These are phyloP conservation scores for Amanita muscaria DNA, from an alignment of 768 basidiomycete species.

Conservation along the genomic window DNA sequence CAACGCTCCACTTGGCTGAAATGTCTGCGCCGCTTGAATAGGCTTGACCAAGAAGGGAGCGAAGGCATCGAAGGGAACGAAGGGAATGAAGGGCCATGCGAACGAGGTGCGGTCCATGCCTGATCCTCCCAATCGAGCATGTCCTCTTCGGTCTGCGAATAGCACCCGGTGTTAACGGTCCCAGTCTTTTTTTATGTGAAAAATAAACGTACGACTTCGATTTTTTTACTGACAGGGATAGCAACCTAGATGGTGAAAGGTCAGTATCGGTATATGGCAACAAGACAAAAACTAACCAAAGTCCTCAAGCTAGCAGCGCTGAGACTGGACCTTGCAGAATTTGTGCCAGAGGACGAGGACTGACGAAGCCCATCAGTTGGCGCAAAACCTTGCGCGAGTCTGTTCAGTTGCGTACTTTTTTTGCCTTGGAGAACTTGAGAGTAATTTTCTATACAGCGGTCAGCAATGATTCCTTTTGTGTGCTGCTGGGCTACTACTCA, in stretches of 20 bases:
- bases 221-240: not conserved
- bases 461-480: no score
- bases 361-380: not conserved
- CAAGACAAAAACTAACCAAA: not conserved
- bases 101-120: not conserved
- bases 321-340: not conserved
- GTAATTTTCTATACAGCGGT: no score
- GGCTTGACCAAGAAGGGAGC: not conserved
- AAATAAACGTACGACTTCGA: not conserved
- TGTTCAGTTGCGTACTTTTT: no score
- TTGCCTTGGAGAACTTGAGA: not conserved
- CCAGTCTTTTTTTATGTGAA: not conserved
- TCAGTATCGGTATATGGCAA: no score
- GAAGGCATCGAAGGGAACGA: no score
- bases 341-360: not conserved
- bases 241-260: not conserved
- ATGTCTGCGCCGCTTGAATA: not conserved
- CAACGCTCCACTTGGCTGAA: not conserved
- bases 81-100: no score
- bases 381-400: no score
- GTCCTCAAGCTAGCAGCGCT: slow-evolving; percentile 3
- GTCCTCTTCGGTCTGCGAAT: not conserved
- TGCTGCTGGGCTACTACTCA: no score
- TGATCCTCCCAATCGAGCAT: not conserved
- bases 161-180: not conserved